Evolutionary conservation across 768 basidiomycete genomes (phyloP).

Genomic region (Cyathus striatus): DNA sequence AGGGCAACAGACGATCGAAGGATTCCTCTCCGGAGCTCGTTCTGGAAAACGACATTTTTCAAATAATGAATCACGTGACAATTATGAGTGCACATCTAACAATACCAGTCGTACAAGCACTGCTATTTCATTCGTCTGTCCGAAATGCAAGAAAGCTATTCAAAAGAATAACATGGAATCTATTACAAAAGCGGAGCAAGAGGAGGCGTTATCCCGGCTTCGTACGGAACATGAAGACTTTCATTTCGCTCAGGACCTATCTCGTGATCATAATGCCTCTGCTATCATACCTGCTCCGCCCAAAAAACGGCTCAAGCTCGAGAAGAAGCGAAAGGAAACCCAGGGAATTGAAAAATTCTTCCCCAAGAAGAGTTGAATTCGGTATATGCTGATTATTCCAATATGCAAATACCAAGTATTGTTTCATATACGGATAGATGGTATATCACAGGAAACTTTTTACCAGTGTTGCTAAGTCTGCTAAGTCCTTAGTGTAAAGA

Average conservation of each 20-base stretch:
- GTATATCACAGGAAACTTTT: no score
- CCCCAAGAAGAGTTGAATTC: no score
- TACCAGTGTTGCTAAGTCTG: no score
- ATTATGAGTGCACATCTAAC: not conserved
- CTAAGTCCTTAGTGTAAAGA: no score
- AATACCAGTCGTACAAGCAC: slow-evolving; percentile 1
- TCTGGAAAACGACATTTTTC: not conserved
- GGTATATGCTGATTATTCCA: no score
- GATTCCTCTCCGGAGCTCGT: slow-evolving; percentile 60
- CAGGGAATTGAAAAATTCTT: not conserved
- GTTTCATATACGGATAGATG: no score
- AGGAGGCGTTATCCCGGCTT: slow-evolving; percentile 33
- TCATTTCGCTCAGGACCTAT: slow-evolving; percentile 81
- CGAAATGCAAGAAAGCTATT: slow-evolving; percentile 44
- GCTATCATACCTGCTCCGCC: not conserved
- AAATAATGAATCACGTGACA: not conserved
- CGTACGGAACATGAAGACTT: slow-evolving; percentile 82
- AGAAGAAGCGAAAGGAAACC: not conserved
- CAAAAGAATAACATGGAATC: slow-evolving; percentile 3
- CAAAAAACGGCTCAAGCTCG: not conserved
- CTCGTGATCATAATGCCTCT: slow-evolving; percentile 30
- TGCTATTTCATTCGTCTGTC: slow-evolving; percentile 45
- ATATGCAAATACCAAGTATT: no score
- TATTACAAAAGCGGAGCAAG: slow-evolving; percentile 12
- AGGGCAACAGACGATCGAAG: slow-evolving; percentile 85